A percentile compares a stretch with the other conserved stretches of the same genome.
phyloP scores from a whole-genome alignment of 2,329 filamentous ascomycete species.

The Allantophomopsis cytisporea region DNA sequence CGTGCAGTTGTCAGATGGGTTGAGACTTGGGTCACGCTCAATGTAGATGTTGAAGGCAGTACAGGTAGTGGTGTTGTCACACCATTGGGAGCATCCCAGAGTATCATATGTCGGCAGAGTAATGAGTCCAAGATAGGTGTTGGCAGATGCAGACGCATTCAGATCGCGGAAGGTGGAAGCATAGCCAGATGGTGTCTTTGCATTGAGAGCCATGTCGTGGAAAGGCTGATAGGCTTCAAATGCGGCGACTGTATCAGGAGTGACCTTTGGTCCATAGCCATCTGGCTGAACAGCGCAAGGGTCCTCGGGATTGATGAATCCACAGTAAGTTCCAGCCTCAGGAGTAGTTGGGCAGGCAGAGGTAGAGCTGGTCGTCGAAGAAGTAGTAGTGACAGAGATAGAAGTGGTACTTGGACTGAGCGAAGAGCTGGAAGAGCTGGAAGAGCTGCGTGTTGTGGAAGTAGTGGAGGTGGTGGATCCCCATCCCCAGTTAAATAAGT shows the following conservation, averaged over 20 bases:
- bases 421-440: too few species aligned
- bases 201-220: constrained; percentile 5
- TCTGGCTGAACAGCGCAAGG: constrained; percentile 10
- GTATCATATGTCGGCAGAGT: constrained; percentile 17
- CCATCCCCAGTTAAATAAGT: too few species aligned
- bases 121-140: constrained; percentile 13
- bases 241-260: neutral
- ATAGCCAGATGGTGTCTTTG: constrained; percentile 19
- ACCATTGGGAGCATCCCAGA: constrained; percentile 13
- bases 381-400: too few species aligned
- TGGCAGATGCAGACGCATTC: constrained; percentile 15
- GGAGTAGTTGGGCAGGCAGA: too few species aligned
- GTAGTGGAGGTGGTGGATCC: too few species aligned
- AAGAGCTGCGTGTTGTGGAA: too few species aligned
- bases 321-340: neutral
- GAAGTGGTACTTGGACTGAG: too few species aligned
- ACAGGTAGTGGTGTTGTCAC: constrained; percentile 16
- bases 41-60: constrained; percentile 17
- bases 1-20: constrained; percentile 16
- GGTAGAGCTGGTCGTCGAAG: too few species aligned
- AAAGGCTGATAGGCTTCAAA: constrained; percentile 2
- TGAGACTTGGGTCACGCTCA: constrained; percentile 19
- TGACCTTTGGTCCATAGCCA: neutral
- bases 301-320: neutral
- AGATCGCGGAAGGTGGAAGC: constrained; percentile 17